Evolutionary conservation across 352 stramenopile genomes (phyloP), one percentile per base, ranked within the genome.

Genomic region (Phytophthora kernoviae): DNA sequence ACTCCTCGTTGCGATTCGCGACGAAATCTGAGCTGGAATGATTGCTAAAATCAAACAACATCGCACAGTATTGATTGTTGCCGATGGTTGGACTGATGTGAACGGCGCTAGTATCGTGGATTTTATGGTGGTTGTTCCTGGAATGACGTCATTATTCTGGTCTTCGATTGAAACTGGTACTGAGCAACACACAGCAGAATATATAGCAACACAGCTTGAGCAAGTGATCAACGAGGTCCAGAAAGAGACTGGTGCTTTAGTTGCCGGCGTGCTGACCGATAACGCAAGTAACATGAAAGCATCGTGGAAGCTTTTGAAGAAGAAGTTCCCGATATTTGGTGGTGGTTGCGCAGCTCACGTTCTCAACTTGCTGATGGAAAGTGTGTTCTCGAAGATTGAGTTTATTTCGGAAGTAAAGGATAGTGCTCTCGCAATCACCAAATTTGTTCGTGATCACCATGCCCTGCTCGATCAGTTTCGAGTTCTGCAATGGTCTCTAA

Each of bases 81-180:
- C 36, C 10, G 36, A 42, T 4, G 36, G 36, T 9, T 42, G 36
- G 36, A 42, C 36, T 42, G 36, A 42, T 4, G 36, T 42, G 10
- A 42, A 21, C 8, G 36, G 36, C 20, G 12, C 36, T 9, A n/a
- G n/a, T n/a, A n/a, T n/a, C n/a, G n/a, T n/a, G n/a, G n/a, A n/a
- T n/a, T n/a, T n/a, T n/a, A n/a, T 42, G 36, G 36, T 42, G 36
- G 36, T 42, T 42, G 36, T n/a, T 18, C 36, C 36, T 8, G 36
- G 36, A 3, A 42, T 42, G 36, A 18, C 36, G 12, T 42, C 36
- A 18, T 17, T 11, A 15, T 42, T 42, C 20, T 42, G 36, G 36
- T 42, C 36, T 10, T 42, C 36, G 15, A 10, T 42, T 4, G 15
- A 11, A 6, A 42, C 36, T 17, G 36, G 36, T 3, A 42, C 36